Evolutionary conservation across 202 grass and related monocot species (phyloP).

Genomic region (Miscanthus sacchariflorus): DNA sequence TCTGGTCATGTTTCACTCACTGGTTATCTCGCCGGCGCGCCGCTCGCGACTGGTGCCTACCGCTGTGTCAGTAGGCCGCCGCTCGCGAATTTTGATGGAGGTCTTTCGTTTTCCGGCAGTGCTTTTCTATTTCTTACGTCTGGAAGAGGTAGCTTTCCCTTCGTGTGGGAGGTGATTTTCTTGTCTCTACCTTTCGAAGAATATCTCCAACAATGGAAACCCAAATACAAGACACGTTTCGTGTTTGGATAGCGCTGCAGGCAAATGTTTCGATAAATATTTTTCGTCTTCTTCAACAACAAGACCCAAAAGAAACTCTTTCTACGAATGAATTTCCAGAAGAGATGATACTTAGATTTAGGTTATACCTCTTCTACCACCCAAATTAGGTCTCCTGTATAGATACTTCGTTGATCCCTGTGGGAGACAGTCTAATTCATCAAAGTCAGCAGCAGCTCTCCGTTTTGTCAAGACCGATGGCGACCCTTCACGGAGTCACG

Average conservation of each 20-base stretch:
- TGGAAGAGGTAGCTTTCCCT: neutral
- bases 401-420: no score
- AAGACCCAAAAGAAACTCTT: no score
- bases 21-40: neutral
- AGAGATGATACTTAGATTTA: no score
- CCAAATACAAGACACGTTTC: no score
- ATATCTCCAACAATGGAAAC: no score
- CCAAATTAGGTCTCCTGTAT: no score
- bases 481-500: neutral
- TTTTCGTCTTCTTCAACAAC: no score
- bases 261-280: no score
- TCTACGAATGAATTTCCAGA: no score
- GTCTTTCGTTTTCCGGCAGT: neutral
- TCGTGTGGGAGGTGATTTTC: neutral
- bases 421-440: neutral
- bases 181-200: neutral
- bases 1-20: constrained; percentile 1
- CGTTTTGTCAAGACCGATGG: constrained; percentile 17
- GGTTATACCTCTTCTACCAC: no score
- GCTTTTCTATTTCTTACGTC: neutral
- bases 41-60: constrained; percentile 20
- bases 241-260: no score
- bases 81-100: neutral
- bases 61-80: neutral
- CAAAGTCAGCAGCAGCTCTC: neutral